Percentiles rank a stretch among this genome's conserved stretches.
Evolutionary conservation across 768 basidiomycete genomes (phyloP).

Genomic region (Phylloporus sp.): DNA sequence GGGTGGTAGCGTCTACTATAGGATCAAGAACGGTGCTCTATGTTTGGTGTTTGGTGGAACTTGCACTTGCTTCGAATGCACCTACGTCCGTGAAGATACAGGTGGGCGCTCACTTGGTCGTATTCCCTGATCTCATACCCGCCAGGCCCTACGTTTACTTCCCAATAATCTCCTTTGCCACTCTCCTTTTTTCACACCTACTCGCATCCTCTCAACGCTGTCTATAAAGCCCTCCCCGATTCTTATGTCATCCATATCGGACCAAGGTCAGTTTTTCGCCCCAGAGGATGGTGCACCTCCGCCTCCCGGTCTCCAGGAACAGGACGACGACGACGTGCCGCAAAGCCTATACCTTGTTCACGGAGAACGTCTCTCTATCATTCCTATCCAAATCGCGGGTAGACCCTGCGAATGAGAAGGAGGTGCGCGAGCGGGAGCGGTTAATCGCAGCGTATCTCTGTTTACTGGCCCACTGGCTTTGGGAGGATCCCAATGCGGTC

Average conservation of each 20-base stretch:
- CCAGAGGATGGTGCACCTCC: slow-evolving; percentile 62
- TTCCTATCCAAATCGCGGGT: slow-evolving; percentile 68
- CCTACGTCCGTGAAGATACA: slow-evolving; percentile 86
- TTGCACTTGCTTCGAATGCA: slow-evolving; percentile 91
- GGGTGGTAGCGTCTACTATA: slow-evolving; percentile 50
- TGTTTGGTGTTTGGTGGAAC: slow-evolving; percentile 78
- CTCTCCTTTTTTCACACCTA: slow-evolving; percentile 76
- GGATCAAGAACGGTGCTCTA: slow-evolving; percentile 57
- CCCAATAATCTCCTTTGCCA: slow-evolving; percentile 54
- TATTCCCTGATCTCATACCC: slow-evolving; percentile 27
- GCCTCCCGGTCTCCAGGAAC: slow-evolving; percentile 29
- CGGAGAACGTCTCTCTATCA: slow-evolving; percentile 86
- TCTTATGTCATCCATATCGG: slow-evolving; percentile 27
- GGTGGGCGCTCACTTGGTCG: slow-evolving; percentile 37
- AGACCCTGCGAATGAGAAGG: slow-evolving; percentile 50
- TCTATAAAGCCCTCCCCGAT: slow-evolving; percentile 53
- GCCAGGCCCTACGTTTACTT: slow-evolving; percentile 56
- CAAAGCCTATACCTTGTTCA: slow-evolving; percentile 83
- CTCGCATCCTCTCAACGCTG: slow-evolving; percentile 62
- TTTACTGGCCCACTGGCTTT: slow-evolving; percentile 88
- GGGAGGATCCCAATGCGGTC: slow-evolving; percentile 90
- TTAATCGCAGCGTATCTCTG: slow-evolving; percentile 82
- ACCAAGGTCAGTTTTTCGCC: slow-evolving; percentile 58
- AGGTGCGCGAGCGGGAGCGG: slow-evolving; percentile 87
- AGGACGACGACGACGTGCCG: slow-evolving; percentile 58